Percentiles rank a stretch among this genome's conserved stretches.
Evolutionary conservation across 192 early-diverging fungal species (phyloP).

Genomic region (Entomortierella lignicola): DNA sequence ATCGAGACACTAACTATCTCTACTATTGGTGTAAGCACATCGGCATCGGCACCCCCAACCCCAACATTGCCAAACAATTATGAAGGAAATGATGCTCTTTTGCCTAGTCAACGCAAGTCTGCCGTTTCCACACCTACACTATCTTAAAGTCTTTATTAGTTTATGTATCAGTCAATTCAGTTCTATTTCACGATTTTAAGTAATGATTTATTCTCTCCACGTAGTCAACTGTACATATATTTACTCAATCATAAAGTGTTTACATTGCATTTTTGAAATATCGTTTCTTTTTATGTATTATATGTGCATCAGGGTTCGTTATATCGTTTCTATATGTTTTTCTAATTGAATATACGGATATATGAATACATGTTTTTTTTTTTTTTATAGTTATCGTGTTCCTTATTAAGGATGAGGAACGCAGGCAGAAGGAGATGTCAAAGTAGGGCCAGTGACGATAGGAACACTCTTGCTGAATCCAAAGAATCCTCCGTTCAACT

Average conservation of each 20-base stretch:
- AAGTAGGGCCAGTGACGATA: constrained; percentile 10
- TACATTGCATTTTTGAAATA: background rate
- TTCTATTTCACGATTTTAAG: background rate
- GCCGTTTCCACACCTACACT: constrained; percentile 19
- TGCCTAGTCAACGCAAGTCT: constrained; percentile 11
- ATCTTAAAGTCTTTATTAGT: background rate
- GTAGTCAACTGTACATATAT: constrained; percentile 1
- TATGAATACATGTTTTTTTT: no score
- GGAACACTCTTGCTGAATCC: constrained; percentile 32
- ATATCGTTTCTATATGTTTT: no score
- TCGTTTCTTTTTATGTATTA: no score
- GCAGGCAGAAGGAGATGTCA: constrained; percentile 21
- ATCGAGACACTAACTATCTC: constrained; percentile 42
- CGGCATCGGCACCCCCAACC: constrained; percentile 1
- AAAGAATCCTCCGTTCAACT: constrained; percentile 26
- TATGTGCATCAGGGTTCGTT: no score
- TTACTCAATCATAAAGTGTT: no score
- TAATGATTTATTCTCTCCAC: background rate
- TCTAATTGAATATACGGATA: no score
- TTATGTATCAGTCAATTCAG: background rate
- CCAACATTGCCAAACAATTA: constrained; percentile 8
- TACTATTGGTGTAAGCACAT: background rate
- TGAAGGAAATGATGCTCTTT: constrained; percentile 8
- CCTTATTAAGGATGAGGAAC: constrained; percentile 7
- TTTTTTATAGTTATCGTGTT: no score